phyloP scores from a whole-genome alignment of 352 stramenopile genomes.

The Phytophthora pluvialis region DNA sequence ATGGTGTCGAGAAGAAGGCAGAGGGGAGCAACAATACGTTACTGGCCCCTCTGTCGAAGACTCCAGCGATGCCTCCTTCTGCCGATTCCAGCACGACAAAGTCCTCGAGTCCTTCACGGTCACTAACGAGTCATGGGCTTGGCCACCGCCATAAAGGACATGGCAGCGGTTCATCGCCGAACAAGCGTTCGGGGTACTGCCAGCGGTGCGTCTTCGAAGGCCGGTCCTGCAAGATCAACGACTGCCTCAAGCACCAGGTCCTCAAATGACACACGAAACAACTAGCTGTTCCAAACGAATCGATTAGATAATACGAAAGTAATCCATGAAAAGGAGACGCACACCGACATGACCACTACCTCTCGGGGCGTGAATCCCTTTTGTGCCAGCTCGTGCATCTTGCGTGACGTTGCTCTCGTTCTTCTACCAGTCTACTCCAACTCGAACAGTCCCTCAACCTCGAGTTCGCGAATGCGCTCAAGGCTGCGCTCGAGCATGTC shows the following conservation, averaged over 20 bases:
- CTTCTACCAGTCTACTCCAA: conserved; percentile 53
- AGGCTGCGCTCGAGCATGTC: conserved; percentile 89
- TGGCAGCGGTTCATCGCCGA: conserved; percentile 28
- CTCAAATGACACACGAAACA: conserved; percentile 41
- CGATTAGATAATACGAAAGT: conserved; percentile 44
- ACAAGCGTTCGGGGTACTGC: conserved; percentile 61
- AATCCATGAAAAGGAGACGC: conserved; percentile 22
- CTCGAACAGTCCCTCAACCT: conserved; percentile 77
- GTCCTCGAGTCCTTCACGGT: conserved; percentile 17
- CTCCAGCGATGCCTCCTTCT: not conserved
- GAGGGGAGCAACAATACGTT: conserved; percentile 12
- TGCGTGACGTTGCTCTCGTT: conserved; percentile 21
- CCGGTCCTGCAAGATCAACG: conserved; percentile 62
- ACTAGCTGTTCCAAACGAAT: conserved; percentile 33
- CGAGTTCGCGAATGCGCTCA: conserved; percentile 89
- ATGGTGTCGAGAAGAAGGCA: conserved; percentile 3
- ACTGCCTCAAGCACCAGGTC: conserved; percentile 69
- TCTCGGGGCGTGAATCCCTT: not conserved
- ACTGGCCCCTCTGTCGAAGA: conserved; percentile 26
- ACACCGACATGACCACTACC: conserved; percentile 12
- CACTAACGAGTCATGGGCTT: conserved; percentile 7
- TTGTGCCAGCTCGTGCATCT: conserved; percentile 10
- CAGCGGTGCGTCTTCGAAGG: conserved; percentile 67
- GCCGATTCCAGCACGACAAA: conserved; percentile 5
- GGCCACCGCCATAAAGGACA: conserved; percentile 15